phyloP scores from a whole-genome alignment of 1,284 basidiomycete genomes.

The Cryptococcus sp. region DNA sequence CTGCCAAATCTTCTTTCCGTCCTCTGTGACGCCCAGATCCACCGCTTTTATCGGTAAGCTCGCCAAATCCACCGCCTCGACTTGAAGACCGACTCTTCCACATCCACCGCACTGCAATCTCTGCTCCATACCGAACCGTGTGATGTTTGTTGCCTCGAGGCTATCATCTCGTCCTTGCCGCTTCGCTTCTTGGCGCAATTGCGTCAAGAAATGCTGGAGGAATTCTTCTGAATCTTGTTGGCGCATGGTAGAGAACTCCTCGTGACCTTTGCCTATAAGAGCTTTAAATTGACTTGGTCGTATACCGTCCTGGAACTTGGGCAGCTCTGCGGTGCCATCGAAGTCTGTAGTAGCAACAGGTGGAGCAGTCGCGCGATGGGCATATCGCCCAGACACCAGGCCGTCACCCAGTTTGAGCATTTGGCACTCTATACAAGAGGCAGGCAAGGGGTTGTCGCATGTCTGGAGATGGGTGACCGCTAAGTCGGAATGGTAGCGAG shows the following conservation, averaged over 20 bases:
- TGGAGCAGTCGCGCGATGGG: constrained; percentile 60
- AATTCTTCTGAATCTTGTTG: constrained; percentile 99
- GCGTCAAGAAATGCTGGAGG: constrained; percentile 74
- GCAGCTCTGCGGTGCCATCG: constrained; percentile 32
- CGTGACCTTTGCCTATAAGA: constrained; percentile 87
- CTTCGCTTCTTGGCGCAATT: constrained; percentile 67
- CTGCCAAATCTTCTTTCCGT: constrained; percentile 67
- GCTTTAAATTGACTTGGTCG: constrained; percentile 83
- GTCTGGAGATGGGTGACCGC: constrained; percentile 61
- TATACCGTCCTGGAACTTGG: constrained; percentile 80
- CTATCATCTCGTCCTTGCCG: constrained; percentile 52
- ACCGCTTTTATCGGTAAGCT: constrained; percentile 76
- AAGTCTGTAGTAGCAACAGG: constrained; percentile 39
- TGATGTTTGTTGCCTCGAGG: constrained; percentile 69
- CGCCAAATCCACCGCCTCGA: constrained; percentile 74
- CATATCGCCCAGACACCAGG: constrained; percentile 87
- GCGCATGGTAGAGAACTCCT: constrained; percentile 93
- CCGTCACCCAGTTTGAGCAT: constrained; percentile 92
- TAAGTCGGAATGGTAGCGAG: constrained; percentile 66
- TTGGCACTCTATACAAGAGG: constrained; percentile 90
- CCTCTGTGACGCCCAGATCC: constrained; percentile 60
- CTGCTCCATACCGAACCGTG: constrained; percentile 83
- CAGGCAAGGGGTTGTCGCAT: constrained; percentile 72
- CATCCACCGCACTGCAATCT: constrained; percentile 80
- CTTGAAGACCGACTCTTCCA: constrained; percentile 81